Percentiles rank a stretch among this genome's conserved stretches.
These are phyloP conservation scores for Sordariomycetes sp. DNA, from an alignment of 2,329 filamentous ascomycete genomes.

Conservation along the genomic window DNA sequence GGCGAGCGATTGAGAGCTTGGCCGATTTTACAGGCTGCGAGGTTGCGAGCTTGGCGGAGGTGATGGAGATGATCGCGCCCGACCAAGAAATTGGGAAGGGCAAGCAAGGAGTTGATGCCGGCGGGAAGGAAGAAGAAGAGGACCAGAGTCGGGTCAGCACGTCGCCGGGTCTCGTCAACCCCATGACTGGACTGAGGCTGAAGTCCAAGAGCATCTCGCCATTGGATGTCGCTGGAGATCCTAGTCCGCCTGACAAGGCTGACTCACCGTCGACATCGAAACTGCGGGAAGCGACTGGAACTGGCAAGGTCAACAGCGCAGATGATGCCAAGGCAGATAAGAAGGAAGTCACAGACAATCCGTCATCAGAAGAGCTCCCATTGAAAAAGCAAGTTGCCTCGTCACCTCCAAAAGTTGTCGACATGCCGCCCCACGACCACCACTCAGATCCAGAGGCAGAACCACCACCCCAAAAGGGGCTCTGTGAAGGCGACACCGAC, in stretches of 20 bases:
- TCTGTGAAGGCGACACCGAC: conserved; percentile 75
- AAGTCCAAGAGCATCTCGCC: neutral
- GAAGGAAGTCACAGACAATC: conserved; percentile 2
- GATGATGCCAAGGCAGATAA: neutral
- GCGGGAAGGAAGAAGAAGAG: conserved; percentile 2
- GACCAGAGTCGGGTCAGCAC: conserved; percentile 5
- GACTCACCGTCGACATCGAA: conserved; percentile 12
- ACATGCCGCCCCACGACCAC: conserved; percentile 6
- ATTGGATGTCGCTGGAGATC: no score
- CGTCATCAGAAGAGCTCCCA: no score
- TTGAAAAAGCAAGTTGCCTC: neutral
- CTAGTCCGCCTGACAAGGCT: conserved; percentile 3
- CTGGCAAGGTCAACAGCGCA: neutral
- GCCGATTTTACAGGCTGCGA: conserved; percentile 67
- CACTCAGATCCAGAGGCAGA: neutral
- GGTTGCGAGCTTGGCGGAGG: conserved; percentile 47
- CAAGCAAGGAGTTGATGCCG: conserved; percentile 3
- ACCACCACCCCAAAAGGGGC: conserved; percentile 30
- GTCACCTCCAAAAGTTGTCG: neutral
- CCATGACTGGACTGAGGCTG: conserved; percentile 21
- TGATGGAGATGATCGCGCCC: conserved; percentile 30
- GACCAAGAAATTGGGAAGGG: neutral
- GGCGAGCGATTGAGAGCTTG: conserved; percentile 61
- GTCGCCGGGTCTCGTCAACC: conserved; percentile 18
- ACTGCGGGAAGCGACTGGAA: conserved; percentile 7